Base-by-base conservation (phyloP, 768 basidiomycete genomes). In the Lactifluus subvellereus region DNA sequence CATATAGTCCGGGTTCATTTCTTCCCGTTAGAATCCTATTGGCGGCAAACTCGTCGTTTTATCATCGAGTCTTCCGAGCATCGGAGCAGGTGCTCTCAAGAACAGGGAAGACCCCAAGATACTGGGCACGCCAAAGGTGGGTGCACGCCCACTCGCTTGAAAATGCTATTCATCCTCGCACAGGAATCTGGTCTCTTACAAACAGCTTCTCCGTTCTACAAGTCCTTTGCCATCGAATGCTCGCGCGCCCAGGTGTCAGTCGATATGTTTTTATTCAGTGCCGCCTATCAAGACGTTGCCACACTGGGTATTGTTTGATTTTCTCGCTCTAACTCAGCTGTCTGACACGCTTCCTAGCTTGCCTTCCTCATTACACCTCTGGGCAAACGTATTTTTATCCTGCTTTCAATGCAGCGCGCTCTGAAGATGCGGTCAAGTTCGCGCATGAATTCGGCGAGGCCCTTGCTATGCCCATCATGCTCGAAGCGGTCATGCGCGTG, bases 301-400 rank as follows among this genome's bases (percentile, higher is more conserved):
- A 94, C 87, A 63, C 81, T 99, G 18, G 88, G 94, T 92, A 71
- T 52, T 81, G 58, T 7, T 60, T 6, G 60, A 42, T 51, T 22
- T 33, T 58, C n/a, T 37, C 32, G 22, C 43, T 54, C n/a, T 33
- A 35, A 22, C 43, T 40, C n/a, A 49, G 13, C 14, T 27, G 11
- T 45, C 33, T 35, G 38, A 57, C 6, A 48, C 52, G 69, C 32
- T 35, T 13, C 38, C 55, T 47, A 94, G 93, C 91, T 13, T 94
- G 85, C 71, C 80, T 99, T 18, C 97, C 97, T 27, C 91, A 95
- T 71, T 98, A 99, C 74, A 99, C 97, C 10, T 92, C 94, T 59
- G 97, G 97, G 45, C 94, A 98, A 74, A 97, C 95, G 0, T 98
- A 93, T 78, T 95, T 95, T 73, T 99, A 98, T 74, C 97, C 96